Evolutionary conservation across 371 early-diverging fungal genomes (phyloP), one percentile per base, ranked within the genome.

Genomic region (Rhizopus sp.): DNA sequence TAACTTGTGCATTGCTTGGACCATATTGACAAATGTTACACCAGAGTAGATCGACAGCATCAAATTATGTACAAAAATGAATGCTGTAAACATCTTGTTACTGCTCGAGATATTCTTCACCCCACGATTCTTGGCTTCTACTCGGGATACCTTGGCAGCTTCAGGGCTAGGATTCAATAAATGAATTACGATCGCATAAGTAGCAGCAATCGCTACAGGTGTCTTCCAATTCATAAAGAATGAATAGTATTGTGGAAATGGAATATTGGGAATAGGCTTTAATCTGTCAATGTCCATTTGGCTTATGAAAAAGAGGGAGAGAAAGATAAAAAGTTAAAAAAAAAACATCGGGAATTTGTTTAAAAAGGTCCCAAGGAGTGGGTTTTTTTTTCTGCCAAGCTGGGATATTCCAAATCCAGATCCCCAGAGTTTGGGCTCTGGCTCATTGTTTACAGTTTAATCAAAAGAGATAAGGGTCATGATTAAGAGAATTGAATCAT

Each of bases 41-140:
- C 77, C 81, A 31, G 91, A 90, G 64, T 87, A 93, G 16, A 83
- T 55, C 29, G 86, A 85, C 37, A 93, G 72, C 31, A 75, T 57
- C 54, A 89, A 65, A 68, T 93, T 93, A 70, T 93, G 93, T 5
- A 85, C 58, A 62, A 91, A 82, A 33, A 92, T 87, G 50, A 89
- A 80, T n/a, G 83, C 78, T 58, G 87, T 91, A 82, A 91, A 85
- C 50, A 69, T 60, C 16, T 64, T 53, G 30, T 70, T 76, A 9
- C 78, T 76, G 40, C 66, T 63, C 15, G 71, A 60, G 8, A 55
- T 59, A 51, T 62, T 65, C 57, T 70, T 70, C 32, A 75, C 62
- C 44, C 76, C 78, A 57, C 73, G 69, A 16, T 73, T 73, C 56
- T 80, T 75, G 42, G 82, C 83, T 56, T 79, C 81, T 0, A 80